These are phyloP conservation scores for Nannochloropsis oceanica DNA, from an alignment of 108 stramenopile genomes.

Conservation along the genomic window DNA sequence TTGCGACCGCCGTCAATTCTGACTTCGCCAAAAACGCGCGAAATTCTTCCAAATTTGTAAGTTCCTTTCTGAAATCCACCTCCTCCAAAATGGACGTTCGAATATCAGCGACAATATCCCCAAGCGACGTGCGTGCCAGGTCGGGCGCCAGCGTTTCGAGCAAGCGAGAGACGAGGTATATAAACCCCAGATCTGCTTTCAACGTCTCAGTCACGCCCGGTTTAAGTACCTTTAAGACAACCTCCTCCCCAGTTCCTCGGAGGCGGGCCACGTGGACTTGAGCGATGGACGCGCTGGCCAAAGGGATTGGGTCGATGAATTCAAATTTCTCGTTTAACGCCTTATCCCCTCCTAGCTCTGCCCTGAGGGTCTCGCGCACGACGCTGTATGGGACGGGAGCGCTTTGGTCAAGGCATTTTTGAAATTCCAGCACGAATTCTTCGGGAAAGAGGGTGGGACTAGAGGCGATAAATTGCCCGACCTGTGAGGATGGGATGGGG, in stretches of 20 bases:
- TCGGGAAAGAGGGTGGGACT: conserved; percentile 78
- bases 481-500: not conserved
- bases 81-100: conserved; percentile 73
- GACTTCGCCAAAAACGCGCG: conserved; percentile 52
- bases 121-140: conserved; percentile 57
- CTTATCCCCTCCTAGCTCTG: conserved; percentile 41
- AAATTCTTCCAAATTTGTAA: conserved; percentile 68
- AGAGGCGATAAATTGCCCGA: conserved; percentile 86
- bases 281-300: conserved; percentile 76
- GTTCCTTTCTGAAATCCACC: conserved; percentile 78
- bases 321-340: conserved; percentile 52
- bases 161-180: conserved; percentile 64
- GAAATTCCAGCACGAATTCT: conserved; percentile 81
- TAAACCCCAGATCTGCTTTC: conserved; percentile 78
- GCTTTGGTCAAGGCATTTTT: conserved; percentile 79
- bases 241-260: conserved; percentile 55
- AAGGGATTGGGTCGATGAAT: conserved; percentile 54
- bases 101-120: conserved; percentile 4
- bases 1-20: not conserved
- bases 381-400: conserved; percentile 60
- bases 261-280: conserved; percentile 69
- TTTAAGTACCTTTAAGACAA: conserved; percentile 90
- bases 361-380: conserved; percentile 35
- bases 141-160: conserved; percentile 73
- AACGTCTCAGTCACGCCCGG: conserved; percentile 71